Percentiles rank a stretch among this genome's conserved stretches.
Evolutionary conservation across 805 yeast genomes (phyloP).

Genomic region (Yarrowia keelungensis): DNA sequence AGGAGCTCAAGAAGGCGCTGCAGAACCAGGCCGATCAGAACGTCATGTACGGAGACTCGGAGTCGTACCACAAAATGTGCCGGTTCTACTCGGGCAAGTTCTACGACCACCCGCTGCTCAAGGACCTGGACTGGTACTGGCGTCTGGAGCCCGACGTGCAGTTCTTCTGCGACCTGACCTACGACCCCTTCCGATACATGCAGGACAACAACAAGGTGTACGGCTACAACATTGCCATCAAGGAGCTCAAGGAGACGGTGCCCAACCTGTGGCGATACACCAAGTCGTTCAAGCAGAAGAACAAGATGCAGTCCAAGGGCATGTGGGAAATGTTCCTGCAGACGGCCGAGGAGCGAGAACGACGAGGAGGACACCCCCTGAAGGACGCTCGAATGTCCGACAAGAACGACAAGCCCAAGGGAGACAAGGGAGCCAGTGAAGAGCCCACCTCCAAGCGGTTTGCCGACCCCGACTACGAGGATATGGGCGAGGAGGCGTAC

Average conservation of each 20-base stretch:
- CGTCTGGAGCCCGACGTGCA: slow-evolving; percentile 93
- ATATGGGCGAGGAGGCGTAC: slow-evolving; percentile 50
- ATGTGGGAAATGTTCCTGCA: slow-evolving; percentile 73
- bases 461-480: slow-evolving; percentile 48
- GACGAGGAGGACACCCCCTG: slow-evolving; percentile 57
- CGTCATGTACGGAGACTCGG: slow-evolving; percentile 82
- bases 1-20: slow-evolving; percentile 62
- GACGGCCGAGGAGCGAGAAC: slow-evolving; percentile 47
- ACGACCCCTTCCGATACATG: slow-evolving; percentile 91
- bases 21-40: slow-evolving; percentile 81
- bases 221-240: slow-evolving; percentile 82
- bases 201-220: slow-evolving; percentile 69
- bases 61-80: slow-evolving; percentile 93
- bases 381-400: slow-evolving; percentile 67
- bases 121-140: slow-evolving; percentile 89
- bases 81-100: slow-evolving; percentile 87
- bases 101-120: slow-evolving; percentile 76
- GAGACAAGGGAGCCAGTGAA: background rate
- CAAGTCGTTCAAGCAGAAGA: slow-evolving; percentile 61
- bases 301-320: slow-evolving; percentile 59
- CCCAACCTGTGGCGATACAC: slow-evolving; percentile 83
- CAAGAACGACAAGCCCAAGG: slow-evolving; percentile 49
- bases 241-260: slow-evolving; percentile 80
- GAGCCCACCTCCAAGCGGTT: slow-evolving; percentile 16
- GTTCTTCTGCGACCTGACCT: slow-evolving; percentile 87